Percentiles rank a stretch among this genome's conserved stretches.
These are phyloP conservation scores for Laguncularia racemosa DNA, from an alignment of 345 rosid genomes.

Conservation along the genomic window DNA sequence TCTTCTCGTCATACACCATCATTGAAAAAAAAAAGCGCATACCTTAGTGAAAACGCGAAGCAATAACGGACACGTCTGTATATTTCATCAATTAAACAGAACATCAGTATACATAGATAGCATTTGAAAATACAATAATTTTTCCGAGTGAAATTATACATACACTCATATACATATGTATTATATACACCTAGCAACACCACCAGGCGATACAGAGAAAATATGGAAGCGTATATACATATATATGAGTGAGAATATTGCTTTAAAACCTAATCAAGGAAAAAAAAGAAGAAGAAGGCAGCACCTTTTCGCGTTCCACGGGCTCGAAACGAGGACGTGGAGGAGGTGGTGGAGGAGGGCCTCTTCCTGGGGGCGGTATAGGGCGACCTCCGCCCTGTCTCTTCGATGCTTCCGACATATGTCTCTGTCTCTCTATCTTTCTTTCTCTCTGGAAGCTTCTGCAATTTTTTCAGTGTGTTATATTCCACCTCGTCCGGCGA, in stretches of 20 bases:
- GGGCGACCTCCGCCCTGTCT: slow-evolving; percentile 62
- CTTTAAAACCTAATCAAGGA: not conserved
- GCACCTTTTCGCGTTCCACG: slow-evolving; percentile 85
- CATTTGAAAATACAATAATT: too few relatives aligned
- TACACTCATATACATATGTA: too few relatives aligned
- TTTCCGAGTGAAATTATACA: too few relatives aligned
- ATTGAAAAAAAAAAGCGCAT: slow-evolving; percentile 3
- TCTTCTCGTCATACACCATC: too few relatives aligned
- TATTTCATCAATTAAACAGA: not conserved
- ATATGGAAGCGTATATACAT: too few relatives aligned
- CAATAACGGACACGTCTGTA: slow-evolving; percentile 88
- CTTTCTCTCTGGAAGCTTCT: slow-evolving; percentile 8
- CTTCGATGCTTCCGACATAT: slow-evolving; percentile 40
- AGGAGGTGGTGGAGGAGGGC: slow-evolving; percentile 36
- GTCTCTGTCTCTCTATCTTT: slow-evolving; percentile 36
- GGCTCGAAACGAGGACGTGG: slow-evolving; percentile 55
- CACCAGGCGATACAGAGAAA: too few relatives aligned
- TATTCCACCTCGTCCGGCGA: not conserved
- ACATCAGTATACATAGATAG: not conserved
- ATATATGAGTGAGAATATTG: too few relatives aligned
- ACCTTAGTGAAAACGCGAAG: slow-evolving; percentile 98
- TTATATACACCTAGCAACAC: too few relatives aligned
- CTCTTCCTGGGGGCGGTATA: slow-evolving; percentile 45
- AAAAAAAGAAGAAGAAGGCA: too few relatives aligned
- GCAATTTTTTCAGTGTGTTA: not conserved